phyloP scores from a whole-genome alignment of 2,329 filamentous ascomycete species.

The Teratosphaeriaceae sp. region DNA sequence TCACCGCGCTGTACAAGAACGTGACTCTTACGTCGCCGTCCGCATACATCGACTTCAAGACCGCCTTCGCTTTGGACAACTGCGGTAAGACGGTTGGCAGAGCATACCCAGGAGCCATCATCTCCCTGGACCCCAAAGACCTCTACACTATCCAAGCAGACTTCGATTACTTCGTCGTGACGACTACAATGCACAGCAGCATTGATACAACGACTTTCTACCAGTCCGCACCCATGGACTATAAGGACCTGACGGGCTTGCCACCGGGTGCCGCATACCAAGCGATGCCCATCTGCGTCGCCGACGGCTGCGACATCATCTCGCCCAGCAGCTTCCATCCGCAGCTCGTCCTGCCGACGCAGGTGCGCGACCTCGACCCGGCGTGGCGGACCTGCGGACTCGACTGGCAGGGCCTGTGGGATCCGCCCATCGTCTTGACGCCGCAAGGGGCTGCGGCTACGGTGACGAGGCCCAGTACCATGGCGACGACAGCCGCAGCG shows the following conservation, averaged over 20 bases:
- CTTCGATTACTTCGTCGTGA: constrained; percentile 7
- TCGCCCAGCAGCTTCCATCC: constrained; percentile 3
- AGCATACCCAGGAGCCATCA: constrained; percentile 14
- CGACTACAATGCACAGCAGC: not conserved
- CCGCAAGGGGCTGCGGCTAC: constrained; percentile 3
- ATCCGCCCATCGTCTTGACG: constrained; percentile 9
- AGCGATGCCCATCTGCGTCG: constrained; percentile 4
- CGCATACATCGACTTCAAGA: constrained; percentile 17
- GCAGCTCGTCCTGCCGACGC: constrained; percentile 5
- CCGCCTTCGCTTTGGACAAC: constrained; percentile 14
- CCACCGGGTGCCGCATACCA: constrained; percentile 3
- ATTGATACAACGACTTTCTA: no score
- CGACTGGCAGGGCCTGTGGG: constrained; percentile 10
- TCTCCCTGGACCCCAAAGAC: constrained; percentile 8
- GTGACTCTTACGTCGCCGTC: constrained; percentile 15
- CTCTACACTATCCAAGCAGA: constrained; percentile 9
- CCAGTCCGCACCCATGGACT: constrained; percentile 4
- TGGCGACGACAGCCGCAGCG: not conserved
- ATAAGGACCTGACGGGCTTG: constrained; percentile 7
- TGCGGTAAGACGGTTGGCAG: constrained; percentile 13
- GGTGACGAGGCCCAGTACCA: not conserved
- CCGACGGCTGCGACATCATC: constrained; percentile 3
- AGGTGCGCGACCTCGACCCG: constrained; percentile 9
- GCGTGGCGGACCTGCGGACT: constrained; percentile 11
- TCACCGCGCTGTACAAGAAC: constrained; percentile 13